phyloP scores from a whole-genome alignment of 768 basidiomycete genomes.

The Leccinum barrowsii region DNA sequence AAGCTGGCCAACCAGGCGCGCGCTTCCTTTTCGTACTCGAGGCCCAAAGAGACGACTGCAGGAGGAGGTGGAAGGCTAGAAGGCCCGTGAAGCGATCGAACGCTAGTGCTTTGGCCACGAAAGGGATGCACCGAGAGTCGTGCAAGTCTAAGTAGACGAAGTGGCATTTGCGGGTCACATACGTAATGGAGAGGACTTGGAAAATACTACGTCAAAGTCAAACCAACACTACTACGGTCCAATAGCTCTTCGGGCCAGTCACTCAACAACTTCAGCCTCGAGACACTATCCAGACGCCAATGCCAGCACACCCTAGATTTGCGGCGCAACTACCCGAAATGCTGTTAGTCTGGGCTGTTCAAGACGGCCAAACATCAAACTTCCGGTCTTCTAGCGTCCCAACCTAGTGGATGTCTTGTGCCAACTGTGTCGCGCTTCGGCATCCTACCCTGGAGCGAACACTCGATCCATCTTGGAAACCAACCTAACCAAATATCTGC shows the following conservation, averaged over 20 bases:
- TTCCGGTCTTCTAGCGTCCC: not conserved
- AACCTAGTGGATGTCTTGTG: not conserved
- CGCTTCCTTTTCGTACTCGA: slow-evolving; percentile 45
- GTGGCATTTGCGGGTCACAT: not conserved
- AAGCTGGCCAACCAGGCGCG: slow-evolving; percentile 55
- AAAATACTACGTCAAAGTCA: not conserved
- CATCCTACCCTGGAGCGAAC: not conserved
- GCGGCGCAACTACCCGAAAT: not conserved
- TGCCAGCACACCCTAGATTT: not conserved
- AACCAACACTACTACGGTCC: not conserved
- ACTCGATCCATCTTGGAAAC: not conserved
- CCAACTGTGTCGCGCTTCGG: not conserved
- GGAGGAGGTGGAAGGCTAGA: slow-evolving; percentile 47
- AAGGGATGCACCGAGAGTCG: not conserved
- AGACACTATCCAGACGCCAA: not conserved
- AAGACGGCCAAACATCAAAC: not conserved
- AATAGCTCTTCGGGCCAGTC: not conserved
- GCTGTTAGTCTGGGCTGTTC: not conserved
- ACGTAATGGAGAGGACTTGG: too few relatives aligned
- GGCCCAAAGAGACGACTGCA: slow-evolving; percentile 30
- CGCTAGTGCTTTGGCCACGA: not conserved
- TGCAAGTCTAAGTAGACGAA: not conserved
- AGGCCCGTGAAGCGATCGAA: slow-evolving; percentile 22
- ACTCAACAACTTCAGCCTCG: not conserved
- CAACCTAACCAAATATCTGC: not conserved